Evolutionary conservation across 176 grass and related monocot genomes (phyloP).

Genomic region (Bromus sterilis): DNA sequence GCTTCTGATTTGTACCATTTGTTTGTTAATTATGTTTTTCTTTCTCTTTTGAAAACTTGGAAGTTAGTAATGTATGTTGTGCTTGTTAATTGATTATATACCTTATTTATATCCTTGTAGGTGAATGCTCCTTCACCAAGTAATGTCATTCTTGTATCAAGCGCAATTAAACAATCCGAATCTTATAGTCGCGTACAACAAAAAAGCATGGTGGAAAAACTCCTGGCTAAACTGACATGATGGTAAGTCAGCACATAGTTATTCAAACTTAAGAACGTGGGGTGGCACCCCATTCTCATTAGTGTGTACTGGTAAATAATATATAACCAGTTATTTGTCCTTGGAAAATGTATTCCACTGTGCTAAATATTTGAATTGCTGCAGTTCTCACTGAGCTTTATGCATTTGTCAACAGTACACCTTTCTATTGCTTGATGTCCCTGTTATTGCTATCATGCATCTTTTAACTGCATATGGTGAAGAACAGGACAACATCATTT

Average conservation of each 20-base stretch:
- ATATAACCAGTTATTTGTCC: neutral
- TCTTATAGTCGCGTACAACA: constrained; percentile 69
- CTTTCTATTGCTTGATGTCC: neutral
- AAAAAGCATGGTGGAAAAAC: constrained; percentile 76
- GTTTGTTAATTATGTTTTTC: neutral
- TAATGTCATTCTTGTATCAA: constrained; percentile 69
- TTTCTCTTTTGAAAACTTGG: constrained; percentile 4
- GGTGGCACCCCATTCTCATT: neutral
- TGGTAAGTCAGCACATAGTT: constrained; percentile 14
- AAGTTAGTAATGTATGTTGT: neutral
- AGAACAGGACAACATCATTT: neutral
- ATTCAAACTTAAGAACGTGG: neutral
- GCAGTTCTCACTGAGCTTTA: neutral
- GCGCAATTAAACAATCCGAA: constrained; percentile 72
- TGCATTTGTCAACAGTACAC: neutral
- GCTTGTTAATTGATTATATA: neutral
- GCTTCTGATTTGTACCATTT: neutral
- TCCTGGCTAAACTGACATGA: constrained; percentile 60
- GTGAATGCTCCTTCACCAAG: constrained; percentile 75
- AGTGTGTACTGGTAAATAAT: neutral
- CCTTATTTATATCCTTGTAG: constrained; percentile 30
- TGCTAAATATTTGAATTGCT: neutral
- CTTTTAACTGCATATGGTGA: neutral
- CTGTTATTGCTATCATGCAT: neutral
- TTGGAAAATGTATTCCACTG: neutral